Percentiles rank a stretch among this genome's conserved stretches.
Evolutionary conservation across 1,139 yeast species (phyloP).

Genomic region (Debaryomycetaceae sp.): DNA sequence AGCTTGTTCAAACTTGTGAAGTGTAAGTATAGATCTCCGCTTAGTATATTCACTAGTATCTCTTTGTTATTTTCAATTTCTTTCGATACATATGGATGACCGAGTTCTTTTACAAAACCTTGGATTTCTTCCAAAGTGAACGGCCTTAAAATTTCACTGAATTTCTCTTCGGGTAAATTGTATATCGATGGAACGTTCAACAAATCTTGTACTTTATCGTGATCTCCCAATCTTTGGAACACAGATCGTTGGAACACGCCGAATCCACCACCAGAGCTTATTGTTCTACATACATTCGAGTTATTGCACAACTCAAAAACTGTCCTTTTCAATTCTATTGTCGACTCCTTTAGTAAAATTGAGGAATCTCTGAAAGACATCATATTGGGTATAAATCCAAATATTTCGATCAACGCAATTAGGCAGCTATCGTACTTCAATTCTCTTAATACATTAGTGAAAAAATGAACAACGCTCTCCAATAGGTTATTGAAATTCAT

Average conservation of each 20-base stretch:
- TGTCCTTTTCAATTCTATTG: not conserved
- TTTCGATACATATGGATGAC: not conserved
- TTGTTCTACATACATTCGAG: not conserved
- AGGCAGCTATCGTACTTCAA: not conserved
- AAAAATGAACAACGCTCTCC: not conserved
- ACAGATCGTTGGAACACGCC: slow-evolving; percentile 5
- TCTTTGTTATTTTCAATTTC: not conserved
- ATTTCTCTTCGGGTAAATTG: not conserved
- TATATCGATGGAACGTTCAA: slow-evolving; percentile 6
- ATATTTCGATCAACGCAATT: not conserved
- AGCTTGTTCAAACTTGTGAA: not conserved
- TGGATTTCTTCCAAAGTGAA: not conserved
- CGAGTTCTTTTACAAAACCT: slow-evolving; percentile 1
- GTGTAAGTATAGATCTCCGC: slow-evolving; percentile 1
- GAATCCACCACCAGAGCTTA: not conserved
- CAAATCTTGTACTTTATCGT: slow-evolving; percentile 1
- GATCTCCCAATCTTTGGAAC: slow-evolving; percentile 1
- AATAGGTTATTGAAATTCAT: not conserved
- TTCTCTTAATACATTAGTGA: not conserved
- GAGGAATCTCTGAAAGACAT: not conserved
- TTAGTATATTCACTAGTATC: slow-evolving; percentile 2
- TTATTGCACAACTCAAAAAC: no score
- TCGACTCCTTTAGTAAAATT: not conserved
- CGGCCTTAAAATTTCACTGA: not conserved
- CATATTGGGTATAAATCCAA: not conserved